A percentile compares a stretch with the other conserved stretches of the same genome.
phyloP scores from a whole-genome alignment of 768 basidiomycete species.

The Mycena epipterygia region DNA sequence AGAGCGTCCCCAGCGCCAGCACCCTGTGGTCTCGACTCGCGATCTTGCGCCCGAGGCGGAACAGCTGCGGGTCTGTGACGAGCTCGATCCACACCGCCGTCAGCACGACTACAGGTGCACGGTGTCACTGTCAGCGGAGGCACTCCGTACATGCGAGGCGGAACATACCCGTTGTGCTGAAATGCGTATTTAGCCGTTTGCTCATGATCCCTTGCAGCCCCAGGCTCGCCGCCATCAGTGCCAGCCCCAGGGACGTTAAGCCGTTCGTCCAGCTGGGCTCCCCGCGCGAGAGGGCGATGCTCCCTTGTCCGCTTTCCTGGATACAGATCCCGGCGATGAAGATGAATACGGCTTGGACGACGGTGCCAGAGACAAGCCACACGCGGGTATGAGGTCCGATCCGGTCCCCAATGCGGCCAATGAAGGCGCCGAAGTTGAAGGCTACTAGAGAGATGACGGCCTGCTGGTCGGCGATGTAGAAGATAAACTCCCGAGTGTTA shows the following conservation, averaged over 20 bases:
- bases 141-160: neutral
- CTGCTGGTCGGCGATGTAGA: constrained; percentile 86
- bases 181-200: constrained; percentile 84
- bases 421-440: constrained; percentile 80
- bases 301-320: constrained; percentile 74
- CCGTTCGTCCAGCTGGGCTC: constrained; percentile 79
- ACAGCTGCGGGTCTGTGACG: constrained; percentile 83
- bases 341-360: constrained; percentile 81
- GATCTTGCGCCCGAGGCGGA: constrained; percentile 64
- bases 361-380: constrained; percentile 81
- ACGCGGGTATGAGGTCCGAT: constrained; percentile 78
- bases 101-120: constrained; percentile 69
- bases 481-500: constrained; percentile 63
- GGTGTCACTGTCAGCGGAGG: neutral
- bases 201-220: constrained; percentile 91
- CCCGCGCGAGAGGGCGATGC: constrained; percentile 65
- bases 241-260: constrained; percentile 76
- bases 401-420: constrained; percentile 85
- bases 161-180: constrained; percentile 79
- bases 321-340: constrained; percentile 78
- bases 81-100: constrained; percentile 93
- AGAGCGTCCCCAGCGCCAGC: constrained; percentile 73
- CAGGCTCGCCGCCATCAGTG: constrained; percentile 84
- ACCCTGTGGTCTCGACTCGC: constrained; percentile 77
- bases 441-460: constrained; percentile 81